Percentiles rank a stretch among this genome's conserved stretches.
phyloP scores from a whole-genome alignment of 106 monocot genomes.

The Apostasia shenzhenica region DNA sequence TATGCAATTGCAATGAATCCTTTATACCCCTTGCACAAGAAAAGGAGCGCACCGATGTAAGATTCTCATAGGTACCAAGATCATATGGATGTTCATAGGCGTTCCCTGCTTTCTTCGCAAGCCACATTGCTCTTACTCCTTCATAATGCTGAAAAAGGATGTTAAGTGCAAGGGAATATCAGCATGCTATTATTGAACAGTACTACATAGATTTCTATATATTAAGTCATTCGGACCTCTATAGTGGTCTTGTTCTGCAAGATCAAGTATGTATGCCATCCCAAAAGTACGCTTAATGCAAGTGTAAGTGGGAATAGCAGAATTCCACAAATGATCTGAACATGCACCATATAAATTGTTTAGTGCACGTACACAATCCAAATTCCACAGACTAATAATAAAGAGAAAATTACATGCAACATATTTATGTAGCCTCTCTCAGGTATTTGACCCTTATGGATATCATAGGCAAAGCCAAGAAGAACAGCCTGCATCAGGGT shows the following conservation, averaged over 20 bases:
- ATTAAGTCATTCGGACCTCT: conserved; percentile 46
- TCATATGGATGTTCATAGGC: conserved; percentile 87
- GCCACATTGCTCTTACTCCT: conserved; percentile 96
- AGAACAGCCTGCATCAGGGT: conserved; percentile 58
- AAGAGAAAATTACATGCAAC: conserved; percentile 40
- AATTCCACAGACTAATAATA: background rate
- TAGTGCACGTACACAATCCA: background rate
- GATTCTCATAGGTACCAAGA: conserved; percentile 89
- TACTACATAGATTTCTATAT: background rate
- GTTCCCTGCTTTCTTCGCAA: conserved; percentile 86
- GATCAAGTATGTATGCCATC: conserved; percentile 92
- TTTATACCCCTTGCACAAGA: background rate
- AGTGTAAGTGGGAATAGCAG: conserved; percentile 71
- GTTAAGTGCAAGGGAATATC: background rate
- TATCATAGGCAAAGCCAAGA: conserved; percentile 63
- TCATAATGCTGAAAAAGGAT: conserved; percentile 75
- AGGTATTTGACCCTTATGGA: conserved; percentile 47
- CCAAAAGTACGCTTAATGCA: conserved; percentile 74
- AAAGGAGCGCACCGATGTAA: conserved; percentile 46
- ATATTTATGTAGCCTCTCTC: conserved; percentile 58
- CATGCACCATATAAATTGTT: background rate
- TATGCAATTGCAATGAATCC: background rate
- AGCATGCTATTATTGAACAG: background rate
- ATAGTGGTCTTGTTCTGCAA: conserved; percentile 96
- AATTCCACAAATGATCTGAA: conserved; percentile 85